These are phyloP conservation scores for Steccherinum ochraceum DNA, from an alignment of 768 basidiomycete species.

Conservation along the genomic window DNA sequence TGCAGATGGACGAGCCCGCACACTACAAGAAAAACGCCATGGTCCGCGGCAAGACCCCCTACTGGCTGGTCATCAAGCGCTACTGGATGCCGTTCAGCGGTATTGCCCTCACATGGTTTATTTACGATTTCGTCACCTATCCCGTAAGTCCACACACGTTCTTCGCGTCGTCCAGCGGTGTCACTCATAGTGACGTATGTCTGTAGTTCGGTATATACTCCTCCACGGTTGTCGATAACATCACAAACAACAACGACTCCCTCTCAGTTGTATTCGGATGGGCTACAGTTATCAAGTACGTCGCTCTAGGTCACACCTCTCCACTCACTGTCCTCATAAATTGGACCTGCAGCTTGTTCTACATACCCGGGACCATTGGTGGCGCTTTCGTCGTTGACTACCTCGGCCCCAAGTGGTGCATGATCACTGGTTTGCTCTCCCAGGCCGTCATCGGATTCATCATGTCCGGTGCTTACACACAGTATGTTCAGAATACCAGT, in stretches of 20 bases:
- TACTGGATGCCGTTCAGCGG: constrained; percentile 76
- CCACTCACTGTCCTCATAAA: constrained; percentile 27
- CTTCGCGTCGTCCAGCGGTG: no score
- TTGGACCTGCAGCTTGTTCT: constrained; percentile 40
- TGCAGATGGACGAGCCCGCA: constrained; percentile 76
- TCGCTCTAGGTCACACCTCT: background rate
- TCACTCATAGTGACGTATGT: background rate
- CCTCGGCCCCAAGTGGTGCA: constrained; percentile 69
- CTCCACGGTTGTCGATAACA: constrained; percentile 61
- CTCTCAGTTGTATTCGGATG: constrained; percentile 72
- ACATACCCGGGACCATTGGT: constrained; percentile 63
- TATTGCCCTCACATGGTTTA: constrained; percentile 77
- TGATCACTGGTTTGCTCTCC: constrained; percentile 62
- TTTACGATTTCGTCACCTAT: constrained; percentile 80
- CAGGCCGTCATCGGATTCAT: constrained; percentile 81
- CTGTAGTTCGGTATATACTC: constrained; percentile 75
- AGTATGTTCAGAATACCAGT: constrained; percentile 24
- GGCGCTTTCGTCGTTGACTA: constrained; percentile 75
- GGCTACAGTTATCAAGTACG: constrained; percentile 80
- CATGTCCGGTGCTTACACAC: constrained; percentile 77
- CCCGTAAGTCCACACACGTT: constrained; percentile 41
- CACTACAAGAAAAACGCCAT: constrained; percentile 74
- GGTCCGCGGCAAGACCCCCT: constrained; percentile 69
- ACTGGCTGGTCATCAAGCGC: constrained; percentile 65
- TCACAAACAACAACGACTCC: constrained; percentile 47